A percentile compares a stretch with the other conserved stretches of the same genome.
Conservation (phyloP, 768 basidiomycete genomes). For the Suillus lakei region DNA sequence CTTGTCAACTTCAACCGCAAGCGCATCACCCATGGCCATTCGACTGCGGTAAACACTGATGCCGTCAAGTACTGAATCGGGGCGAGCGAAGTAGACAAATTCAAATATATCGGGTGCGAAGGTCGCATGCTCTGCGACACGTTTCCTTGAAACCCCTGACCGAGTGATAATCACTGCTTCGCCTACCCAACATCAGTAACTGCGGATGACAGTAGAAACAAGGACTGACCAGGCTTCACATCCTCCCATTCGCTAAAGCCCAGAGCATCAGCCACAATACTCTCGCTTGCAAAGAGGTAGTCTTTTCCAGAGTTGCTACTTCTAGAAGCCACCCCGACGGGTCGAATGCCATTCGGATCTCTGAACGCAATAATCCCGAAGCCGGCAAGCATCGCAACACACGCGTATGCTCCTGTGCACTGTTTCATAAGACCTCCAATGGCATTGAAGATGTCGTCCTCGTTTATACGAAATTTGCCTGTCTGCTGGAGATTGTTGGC, state of each 20-base stretch:
- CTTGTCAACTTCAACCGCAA: conserved; percentile 84
- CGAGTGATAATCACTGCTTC: conserved; percentile 97
- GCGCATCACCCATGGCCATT: conserved; percentile 98
- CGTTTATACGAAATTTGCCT: conserved; percentile 98
- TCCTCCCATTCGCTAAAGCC: conserved; percentile 95
- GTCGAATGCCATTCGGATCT: conserved; percentile 97
- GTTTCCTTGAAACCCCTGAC: conserved; percentile 70
- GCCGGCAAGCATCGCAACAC: conserved; percentile 98
- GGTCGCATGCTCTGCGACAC: conserved; percentile 67
- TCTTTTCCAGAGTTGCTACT: conserved; percentile 66
- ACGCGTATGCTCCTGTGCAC: conserved; percentile 93
- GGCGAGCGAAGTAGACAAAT: conserved; percentile 97
- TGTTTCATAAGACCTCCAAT: conserved; percentile 88
- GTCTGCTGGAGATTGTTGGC: conserved; percentile 98
- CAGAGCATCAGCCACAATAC: conserved; percentile 92
- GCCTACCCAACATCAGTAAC: conserved; percentile 49
- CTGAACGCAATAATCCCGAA: conserved; percentile 98
- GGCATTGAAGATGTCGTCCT: conserved; percentile 98
- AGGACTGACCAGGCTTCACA: conserved; percentile 78
- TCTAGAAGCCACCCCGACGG: conserved; percentile 84
- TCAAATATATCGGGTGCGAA: conserved; percentile 99
- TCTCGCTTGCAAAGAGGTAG: conserved; percentile 93
- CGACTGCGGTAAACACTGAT: conserved; percentile 96
- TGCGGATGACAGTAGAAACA: conserved; percentile 2
- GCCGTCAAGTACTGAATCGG: conserved; percentile 96